Evolutionary conservation across 768 basidiomycete species (phyloP).

Genomic region (Pulveroboletus sp.): DNA sequence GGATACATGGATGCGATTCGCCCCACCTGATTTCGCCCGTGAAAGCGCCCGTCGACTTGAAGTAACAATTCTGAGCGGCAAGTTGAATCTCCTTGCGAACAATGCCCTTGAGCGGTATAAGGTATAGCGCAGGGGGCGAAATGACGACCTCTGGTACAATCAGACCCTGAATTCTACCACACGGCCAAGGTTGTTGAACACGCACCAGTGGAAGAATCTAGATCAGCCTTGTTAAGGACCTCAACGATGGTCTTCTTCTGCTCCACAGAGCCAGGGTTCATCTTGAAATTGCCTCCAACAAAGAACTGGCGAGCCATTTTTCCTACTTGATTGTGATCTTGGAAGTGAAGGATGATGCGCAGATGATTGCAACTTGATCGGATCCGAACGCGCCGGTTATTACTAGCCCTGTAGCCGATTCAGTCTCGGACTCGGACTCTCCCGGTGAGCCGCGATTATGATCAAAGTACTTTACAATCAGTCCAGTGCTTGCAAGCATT

Average conservation of each 20-base stretch:
- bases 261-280: slow-evolving; percentile 75
- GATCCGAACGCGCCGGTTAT: too few relatives aligned
- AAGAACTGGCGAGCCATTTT: slow-evolving; percentile 82
- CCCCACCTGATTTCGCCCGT: slow-evolving; percentile 93
- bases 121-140: slow-evolving; percentile 86
- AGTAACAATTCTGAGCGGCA: slow-evolving; percentile 89
- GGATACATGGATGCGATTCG: not conserved
- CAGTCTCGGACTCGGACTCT: too few relatives aligned
- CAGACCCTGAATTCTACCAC: slow-evolving; percentile 9
- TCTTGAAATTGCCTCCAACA: slow-evolving; percentile 98
- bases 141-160: slow-evolving; percentile 77
- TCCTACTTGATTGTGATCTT: not conserved
- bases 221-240: slow-evolving; percentile 69
- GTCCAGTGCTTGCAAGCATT: too few relatives aligned
- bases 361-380: not conserved
- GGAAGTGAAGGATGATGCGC: not conserved
- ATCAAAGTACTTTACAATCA: too few relatives aligned
- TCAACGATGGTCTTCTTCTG: slow-evolving; percentile 64
- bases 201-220: slow-evolving; percentile 76
- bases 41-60: slow-evolving; percentile 81
- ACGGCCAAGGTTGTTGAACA: not conserved
- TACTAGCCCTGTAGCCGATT: too few relatives aligned
- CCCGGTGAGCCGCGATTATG: too few relatives aligned
- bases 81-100: slow-evolving; percentile 70
- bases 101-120: slow-evolving; percentile 63